A percentile compares a stretch with the other conserved stretches of the same genome.
phyloP scores from a whole-genome alignment of 2,329 filamentous ascomycete species.

The Alternaria burnsii region DNA sequence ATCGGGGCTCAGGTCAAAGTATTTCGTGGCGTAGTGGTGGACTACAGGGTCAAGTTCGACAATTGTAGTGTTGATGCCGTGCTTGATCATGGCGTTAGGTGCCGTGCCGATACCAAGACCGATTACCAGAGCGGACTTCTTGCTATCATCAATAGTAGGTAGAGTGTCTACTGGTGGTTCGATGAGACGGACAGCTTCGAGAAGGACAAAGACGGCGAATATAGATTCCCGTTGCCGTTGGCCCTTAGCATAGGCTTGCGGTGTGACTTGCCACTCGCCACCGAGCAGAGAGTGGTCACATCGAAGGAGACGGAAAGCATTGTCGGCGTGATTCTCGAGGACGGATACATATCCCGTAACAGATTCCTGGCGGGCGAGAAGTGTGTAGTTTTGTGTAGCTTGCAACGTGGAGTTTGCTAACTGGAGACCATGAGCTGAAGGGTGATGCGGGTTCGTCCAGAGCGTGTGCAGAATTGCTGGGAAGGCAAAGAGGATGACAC shows the following conservation, averaged over 20 bases:
- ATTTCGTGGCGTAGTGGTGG: slow-evolving; percentile 80
- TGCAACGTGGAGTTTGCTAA: slow-evolving; percentile 72
- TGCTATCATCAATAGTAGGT: slow-evolving; percentile 61
- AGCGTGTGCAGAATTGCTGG: slow-evolving; percentile 78
- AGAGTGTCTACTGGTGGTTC: slow-evolving; percentile 51
- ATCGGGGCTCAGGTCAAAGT: slow-evolving; percentile 81
- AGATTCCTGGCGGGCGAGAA: slow-evolving; percentile 85
- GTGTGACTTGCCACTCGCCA: slow-evolving; percentile 81
- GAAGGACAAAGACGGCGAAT: slow-evolving; percentile 94
- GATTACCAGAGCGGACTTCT: slow-evolving; percentile 84
- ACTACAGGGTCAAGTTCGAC: slow-evolving; percentile 95
- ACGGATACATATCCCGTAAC: slow-evolving; percentile 93
- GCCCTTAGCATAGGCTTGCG: slow-evolving; percentile 48
- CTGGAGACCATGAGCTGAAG: slow-evolving; percentile 66
- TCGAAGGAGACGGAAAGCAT: slow-evolving; percentile 81
- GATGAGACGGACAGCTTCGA: slow-evolving; percentile 88
- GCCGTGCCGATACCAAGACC: slow-evolving; percentile 93
- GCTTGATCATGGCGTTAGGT: slow-evolving; percentile 82
- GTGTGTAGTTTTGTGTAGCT: slow-evolving; percentile 70
- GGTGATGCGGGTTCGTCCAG: slow-evolving; percentile 77
- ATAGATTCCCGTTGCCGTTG: slow-evolving; percentile 79
- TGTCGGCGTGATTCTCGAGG: slow-evolving; percentile 71
- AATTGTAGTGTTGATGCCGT: slow-evolving; percentile 91
- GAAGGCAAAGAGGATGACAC: slow-evolving; percentile 70
- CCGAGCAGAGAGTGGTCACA: slow-evolving; percentile 95